These are phyloP conservation scores for Dimargaris xerosporica DNA, from an alignment of 192 early-diverging fungal species.

Conservation along the genomic window DNA sequence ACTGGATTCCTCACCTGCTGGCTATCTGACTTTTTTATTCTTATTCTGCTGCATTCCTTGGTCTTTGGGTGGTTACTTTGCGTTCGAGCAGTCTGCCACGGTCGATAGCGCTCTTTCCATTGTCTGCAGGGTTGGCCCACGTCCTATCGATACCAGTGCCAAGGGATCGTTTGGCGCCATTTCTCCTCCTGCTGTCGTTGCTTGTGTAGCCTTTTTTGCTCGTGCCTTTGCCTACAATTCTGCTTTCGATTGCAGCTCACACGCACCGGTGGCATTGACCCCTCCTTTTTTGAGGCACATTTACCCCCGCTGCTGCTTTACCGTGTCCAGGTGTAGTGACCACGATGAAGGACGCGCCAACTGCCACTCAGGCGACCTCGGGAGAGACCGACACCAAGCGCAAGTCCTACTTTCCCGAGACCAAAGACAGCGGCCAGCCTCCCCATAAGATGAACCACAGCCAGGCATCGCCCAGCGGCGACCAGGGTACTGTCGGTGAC, in stretches of 20 bases:
- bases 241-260: neutral
- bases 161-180: neutral
- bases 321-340: neutral
- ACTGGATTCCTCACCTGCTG: too few species aligned
- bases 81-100: too few species aligned
- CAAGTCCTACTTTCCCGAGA: neutral
- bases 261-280: neutral
- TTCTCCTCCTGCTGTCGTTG: neutral
- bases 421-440: too few species aligned
- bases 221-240: neutral
- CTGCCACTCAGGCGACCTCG: neutral
- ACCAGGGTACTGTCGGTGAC: too few species aligned
- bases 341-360: neutral
- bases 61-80: too few species aligned
- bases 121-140: too few species aligned
- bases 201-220: neutral
- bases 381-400: neutral
- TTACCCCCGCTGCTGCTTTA: neutral
- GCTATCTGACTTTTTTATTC: too few species aligned
- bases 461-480: too few species aligned
- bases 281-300: neutral
- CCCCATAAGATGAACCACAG: too few species aligned
- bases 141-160: too few species aligned
- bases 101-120: too few species aligned
- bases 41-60: too few species aligned